Conservation (phyloP, 306 rosid genomes). For the Trifolium repens region DNA sequence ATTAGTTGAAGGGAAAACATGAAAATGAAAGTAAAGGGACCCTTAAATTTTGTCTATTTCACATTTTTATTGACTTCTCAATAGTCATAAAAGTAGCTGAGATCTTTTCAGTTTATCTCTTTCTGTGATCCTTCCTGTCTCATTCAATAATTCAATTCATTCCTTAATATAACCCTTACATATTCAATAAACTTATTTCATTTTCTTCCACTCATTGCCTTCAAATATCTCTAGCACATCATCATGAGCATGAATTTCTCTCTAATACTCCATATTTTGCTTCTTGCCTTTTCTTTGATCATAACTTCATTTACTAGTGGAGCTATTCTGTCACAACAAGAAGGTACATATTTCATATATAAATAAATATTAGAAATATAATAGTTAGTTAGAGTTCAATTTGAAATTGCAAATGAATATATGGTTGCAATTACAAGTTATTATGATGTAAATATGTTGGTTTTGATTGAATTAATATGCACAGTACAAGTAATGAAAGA, state of each 20-base stretch:
- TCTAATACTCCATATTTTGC: conserved; percentile 21
- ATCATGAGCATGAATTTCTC: conserved; percentile 19
- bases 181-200: conserved; percentile 1
- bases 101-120: not conserved
- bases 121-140: not conserved
- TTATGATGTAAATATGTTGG: not conserved
- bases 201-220: not conserved
- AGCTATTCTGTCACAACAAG: conserved; percentile 39
- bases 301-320: conserved; percentile 27
- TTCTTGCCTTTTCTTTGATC: conserved; percentile 30
- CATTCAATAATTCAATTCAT: not conserved
- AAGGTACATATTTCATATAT: conserved; percentile 31
- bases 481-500: conserved; percentile 45
- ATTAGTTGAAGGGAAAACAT: too few species aligned
- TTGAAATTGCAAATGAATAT: too few species aligned
- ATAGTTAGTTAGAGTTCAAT: too few species aligned
- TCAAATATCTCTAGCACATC: conserved; percentile 8
- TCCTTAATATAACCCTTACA: not conserved
- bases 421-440: not conserved
- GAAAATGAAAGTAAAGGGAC: too few species aligned
- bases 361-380: too few species aligned
- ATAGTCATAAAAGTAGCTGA: not conserved
- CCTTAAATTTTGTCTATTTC: too few species aligned
- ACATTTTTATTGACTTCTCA: too few species aligned
- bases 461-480: too few species aligned